Base-by-base conservation (phyloP, 495 filamentous ascomycete species). In the Tetracladium marchalianum region DNA sequence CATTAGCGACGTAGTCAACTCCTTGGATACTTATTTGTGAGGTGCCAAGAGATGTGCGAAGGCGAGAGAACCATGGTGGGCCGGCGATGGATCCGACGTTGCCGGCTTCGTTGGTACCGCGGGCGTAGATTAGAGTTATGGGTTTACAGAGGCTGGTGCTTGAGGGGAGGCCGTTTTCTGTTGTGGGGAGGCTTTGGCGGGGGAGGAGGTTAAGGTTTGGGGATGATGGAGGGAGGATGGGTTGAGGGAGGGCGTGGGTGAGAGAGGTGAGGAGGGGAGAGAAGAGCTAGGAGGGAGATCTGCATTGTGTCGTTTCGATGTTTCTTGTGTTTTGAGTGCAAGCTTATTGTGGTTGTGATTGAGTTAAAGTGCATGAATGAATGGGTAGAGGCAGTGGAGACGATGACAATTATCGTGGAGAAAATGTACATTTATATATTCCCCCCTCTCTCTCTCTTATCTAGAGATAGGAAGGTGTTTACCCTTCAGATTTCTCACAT, bases 101-200 rank as follows among this genome's bases (percentile, higher is more conserved):
- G 8, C 66, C 66, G 4, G 53, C 43, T 39, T 70, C 66, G 17
- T 60, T 56, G 1, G 66, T 68, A 7, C 66, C 66, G 10, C 66
- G 59, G 34, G 66, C 66, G 42, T 59, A 70, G 38, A 70, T 63
- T 31, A 70, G 52, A 1, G 66, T 70, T 24, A 62, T 57, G 5
- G 63, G 58, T 24, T 56, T 64, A 50, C 66, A 70, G 5, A 40
- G 10, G 4, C 46, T 37, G 35, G 41, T 35, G 2, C 3, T 36
- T 9, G 43, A 43, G 22, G 7, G 22, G 2, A 66, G 49, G 18
- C 64, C 61, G 41, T 66, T 66, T 32, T 59, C 44, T 0, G 52
- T 58, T n/a, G 50, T 52, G 17, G 17, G n/a, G 39, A 12, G 12
- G 39, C 3, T 12, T 31, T 41, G 39, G 24, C 39, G 39, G 16